Conservation (phyloP, 108 stramenopile species). For the Licmophora abbreviata region DNA sequence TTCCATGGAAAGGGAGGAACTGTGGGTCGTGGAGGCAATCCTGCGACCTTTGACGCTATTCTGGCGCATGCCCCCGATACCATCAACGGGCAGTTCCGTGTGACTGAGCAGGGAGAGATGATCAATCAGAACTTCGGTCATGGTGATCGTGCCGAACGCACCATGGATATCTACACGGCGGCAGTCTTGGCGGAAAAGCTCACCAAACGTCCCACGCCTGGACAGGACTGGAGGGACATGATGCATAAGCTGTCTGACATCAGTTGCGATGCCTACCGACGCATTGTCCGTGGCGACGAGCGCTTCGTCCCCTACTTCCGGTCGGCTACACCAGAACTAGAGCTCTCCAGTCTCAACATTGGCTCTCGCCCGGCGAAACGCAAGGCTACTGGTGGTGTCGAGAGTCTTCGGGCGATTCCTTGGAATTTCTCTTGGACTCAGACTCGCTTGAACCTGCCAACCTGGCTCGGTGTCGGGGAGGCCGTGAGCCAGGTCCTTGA, state of each 20-base stretch:
- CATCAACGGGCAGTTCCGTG: conserved; percentile 94
- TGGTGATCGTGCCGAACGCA: conserved; percentile 77
- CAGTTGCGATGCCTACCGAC: conserved; percentile 86
- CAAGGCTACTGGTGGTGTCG: conserved; percentile 92
- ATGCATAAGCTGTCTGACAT: conserved; percentile 83
- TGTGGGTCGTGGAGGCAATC: conserved; percentile 80
- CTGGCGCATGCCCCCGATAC: conserved; percentile 89
- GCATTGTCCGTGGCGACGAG: conserved; percentile 74
- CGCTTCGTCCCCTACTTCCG: conserved; percentile 97
- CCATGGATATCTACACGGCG: conserved; percentile 93
- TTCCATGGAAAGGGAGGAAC: conserved; percentile 85
- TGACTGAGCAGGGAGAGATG: conserved; percentile 99
- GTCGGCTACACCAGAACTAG: conserved; percentile 93
- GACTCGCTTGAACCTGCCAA: conserved; percentile 89
- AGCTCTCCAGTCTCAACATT: conserved; percentile 87
- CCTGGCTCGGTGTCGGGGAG: conserved; percentile 95
- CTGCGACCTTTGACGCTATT: conserved; percentile 71
- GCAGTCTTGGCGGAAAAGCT: conserved; percentile 85
- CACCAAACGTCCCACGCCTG: conserved; percentile 43
- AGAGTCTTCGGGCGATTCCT: conserved; percentile 93
- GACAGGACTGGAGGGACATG: conserved; percentile 66
- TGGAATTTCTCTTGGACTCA: conserved; percentile 99
- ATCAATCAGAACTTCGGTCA: conserved; percentile 96
- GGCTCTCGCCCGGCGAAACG: conserved; percentile 96
- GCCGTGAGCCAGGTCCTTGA: conserved; percentile 57